Evolutionary conservation across 1,139 yeast genomes (phyloP).

Genomic region (Geotrichum australiense): DNA sequence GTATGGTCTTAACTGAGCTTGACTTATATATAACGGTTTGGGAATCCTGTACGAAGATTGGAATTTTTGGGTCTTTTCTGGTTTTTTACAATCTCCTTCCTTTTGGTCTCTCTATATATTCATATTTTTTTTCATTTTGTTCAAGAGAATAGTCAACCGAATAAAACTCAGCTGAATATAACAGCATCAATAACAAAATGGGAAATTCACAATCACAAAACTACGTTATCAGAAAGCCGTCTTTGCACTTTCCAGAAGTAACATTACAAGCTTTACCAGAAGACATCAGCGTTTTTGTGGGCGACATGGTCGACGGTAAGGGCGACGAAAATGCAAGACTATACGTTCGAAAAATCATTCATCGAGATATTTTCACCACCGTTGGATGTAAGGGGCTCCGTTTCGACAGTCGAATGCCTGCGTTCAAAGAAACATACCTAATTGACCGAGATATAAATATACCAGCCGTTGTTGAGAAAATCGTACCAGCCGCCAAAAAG

Average conservation of each 20-base stretch:
- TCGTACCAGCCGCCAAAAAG: not conserved
- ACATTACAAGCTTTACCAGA: not conserved
- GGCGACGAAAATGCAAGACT: not conserved
- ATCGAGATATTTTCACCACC: conserved; percentile 30
- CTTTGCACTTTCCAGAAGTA: conserved; percentile 2
- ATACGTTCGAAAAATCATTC: conserved; percentile 26
- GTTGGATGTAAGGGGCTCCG: conserved; percentile 16
- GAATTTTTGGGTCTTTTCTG: too few relatives aligned
- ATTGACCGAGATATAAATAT: conserved; percentile 24
- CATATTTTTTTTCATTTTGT: too few relatives aligned
- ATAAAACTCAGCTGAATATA: too few relatives aligned
- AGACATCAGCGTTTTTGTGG: not conserved
- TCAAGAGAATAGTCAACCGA: too few relatives aligned
- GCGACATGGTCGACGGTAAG: not conserved
- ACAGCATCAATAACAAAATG: too few relatives aligned
- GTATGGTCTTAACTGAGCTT: too few relatives aligned
- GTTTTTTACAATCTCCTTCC: too few relatives aligned
- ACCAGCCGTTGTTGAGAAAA: too few relatives aligned
- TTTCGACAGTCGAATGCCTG: conserved; percentile 19
- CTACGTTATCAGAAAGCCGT: not conserved
- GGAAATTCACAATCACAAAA: not conserved
- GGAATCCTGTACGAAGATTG: too few relatives aligned
- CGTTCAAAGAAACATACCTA: conserved; percentile 25
- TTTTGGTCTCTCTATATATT: too few relatives aligned
- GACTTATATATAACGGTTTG: too few relatives aligned